A percentile compares a stretch with the other conserved stretches of the same genome.
phyloP scores from a whole-genome alignment of 495 filamentous ascomycete species.

The Penicillium argentinense region DNA sequence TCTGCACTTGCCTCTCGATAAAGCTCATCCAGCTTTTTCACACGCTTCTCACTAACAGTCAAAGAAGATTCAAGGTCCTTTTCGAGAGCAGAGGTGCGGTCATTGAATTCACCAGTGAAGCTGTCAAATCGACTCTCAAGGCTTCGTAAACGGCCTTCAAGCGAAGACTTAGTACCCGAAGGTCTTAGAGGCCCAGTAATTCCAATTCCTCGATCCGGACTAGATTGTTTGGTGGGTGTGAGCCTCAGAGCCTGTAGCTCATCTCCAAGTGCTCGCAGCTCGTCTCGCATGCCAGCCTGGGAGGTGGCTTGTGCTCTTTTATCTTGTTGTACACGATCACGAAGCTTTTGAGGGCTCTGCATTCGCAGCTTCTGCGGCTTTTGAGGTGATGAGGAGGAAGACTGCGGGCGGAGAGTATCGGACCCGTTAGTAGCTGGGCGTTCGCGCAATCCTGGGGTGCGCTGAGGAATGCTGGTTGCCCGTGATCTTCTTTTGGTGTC shows the following conservation, averaged over 20 bases:
- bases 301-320: conserved; percentile 69
- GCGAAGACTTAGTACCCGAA: conserved; percentile 34
- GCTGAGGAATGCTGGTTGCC: conserved; percentile 54
- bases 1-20: conserved; percentile 88
- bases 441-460: conserved; percentile 51
- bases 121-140: conserved; percentile 66
- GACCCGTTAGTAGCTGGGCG: conserved; percentile 44
- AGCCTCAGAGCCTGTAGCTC: conserved; percentile 69
- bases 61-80: conserved; percentile 69
- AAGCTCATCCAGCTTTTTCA: conserved; percentile 80
- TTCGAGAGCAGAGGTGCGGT: conserved; percentile 60
- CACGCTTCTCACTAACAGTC: conserved; percentile 70
- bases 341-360: conserved; percentile 89
- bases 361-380: conserved; percentile 70
- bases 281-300: conserved; percentile 66
- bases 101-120: conserved; percentile 59
- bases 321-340: conserved; percentile 82
- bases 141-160: conserved; percentile 55
- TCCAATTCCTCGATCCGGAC: conserved; percentile 11
- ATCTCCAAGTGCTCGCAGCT: conserved; percentile 78
- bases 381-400: conserved; percentile 37
- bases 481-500: conserved; percentile 49
- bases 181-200: conserved; percentile 1
- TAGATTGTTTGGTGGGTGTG: conserved; percentile 25
- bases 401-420: conserved; percentile 34